Base-by-base conservation (phyloP, 2,329 filamentous ascomycete genomes). In the Cyphellophora europaea region DNA sequence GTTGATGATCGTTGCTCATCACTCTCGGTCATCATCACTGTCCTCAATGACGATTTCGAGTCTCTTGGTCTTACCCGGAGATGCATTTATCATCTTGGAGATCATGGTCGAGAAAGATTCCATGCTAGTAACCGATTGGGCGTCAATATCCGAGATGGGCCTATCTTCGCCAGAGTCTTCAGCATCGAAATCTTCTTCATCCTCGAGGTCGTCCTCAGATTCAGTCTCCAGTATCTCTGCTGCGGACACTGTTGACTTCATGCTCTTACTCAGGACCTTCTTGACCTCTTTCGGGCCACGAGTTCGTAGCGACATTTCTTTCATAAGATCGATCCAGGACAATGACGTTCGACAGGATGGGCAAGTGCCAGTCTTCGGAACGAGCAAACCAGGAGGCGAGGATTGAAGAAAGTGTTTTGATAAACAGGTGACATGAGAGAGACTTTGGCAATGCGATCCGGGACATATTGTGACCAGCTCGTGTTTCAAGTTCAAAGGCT, bases 311-410 rank as follows among this genome's bases (percentile, higher is more conserved):
- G 72, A 91, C 48, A 93, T 59, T 53, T 93, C 88, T 53, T 78
- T 88, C 63, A 93, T 81, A 61, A 95, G 74, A 31, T 82, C 73
- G 0, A 69, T 66, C 89, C 89, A 96, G 33, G 66, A 55, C 2
- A 87, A 60, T 4, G 65, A 57, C 0, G 65, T 64, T 1, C 67
- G 59, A 52, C 89, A 96, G 13, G 62, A 61, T 0, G 85, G 85
- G 59, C 89, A 96, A 2, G 50, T 57, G 2, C 86, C 87, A 19
- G 66, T 53, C 2, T 72, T 65, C 0, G 89, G 89, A 2, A 93
- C 52, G 2, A 93, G 49, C 2, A 54, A 54, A 11, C 55, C 48
- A 14, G 50, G 35, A 10, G 52, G 45, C 19, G 63, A 55, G 3
- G 63, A 57, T 3, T 61, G 57, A 0, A 75, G 54, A 36, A 78